Evolutionary conservation across 2,329 filamentous ascomycete genomes (phyloP), one percentile per base, ranked within the genome.

Genomic region (Xylogone sp.): DNA sequence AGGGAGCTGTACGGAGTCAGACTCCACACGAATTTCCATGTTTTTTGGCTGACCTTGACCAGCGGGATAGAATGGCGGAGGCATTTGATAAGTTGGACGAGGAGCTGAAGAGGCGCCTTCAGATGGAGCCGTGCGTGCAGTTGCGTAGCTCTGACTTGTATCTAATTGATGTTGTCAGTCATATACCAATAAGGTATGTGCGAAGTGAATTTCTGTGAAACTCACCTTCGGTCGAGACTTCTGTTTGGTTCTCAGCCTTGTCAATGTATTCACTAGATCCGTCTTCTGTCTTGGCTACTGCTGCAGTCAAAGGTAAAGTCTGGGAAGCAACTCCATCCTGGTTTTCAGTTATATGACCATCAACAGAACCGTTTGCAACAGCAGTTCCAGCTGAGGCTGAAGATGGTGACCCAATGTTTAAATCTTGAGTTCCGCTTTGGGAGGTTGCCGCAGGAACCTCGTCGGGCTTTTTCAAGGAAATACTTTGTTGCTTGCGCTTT

Each of bases 51-150:
- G 56, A 64, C 53, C 49, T n/a, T 66, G 66, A 51, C 65, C 62
- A 18, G 64, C 61, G 45, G 71, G 71, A 50, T 72, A 67, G 53
- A 75, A 75, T 13, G 70, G 63, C 42, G 72, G 71, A 42, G 72
- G 72, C 68, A 75, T 70, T 53, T 73, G 71, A 59, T 74, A 74
- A 21, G 62, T 60, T 21, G 64, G 63, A 50, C 59, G 56, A 16
- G 61, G 62, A 24, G 50, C 55, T 13, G 57, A 59, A 10, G 62
- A 62, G 48, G 56, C 58, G 29, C 50, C 51, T 21, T 63, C 60
- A 42, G 61, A 64, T 24, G 57, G 53, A 27, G 50, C 44, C 21
- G 60, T 59, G 48, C 46, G 51, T 44, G 55, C 46, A 19, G 57
- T 51, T 53, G 53, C 55, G 51, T 39, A 39, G 12, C 34, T 18